Conservation (phyloP, 257 asterid species). For the Fraxinus quadrangulata region DNA sequence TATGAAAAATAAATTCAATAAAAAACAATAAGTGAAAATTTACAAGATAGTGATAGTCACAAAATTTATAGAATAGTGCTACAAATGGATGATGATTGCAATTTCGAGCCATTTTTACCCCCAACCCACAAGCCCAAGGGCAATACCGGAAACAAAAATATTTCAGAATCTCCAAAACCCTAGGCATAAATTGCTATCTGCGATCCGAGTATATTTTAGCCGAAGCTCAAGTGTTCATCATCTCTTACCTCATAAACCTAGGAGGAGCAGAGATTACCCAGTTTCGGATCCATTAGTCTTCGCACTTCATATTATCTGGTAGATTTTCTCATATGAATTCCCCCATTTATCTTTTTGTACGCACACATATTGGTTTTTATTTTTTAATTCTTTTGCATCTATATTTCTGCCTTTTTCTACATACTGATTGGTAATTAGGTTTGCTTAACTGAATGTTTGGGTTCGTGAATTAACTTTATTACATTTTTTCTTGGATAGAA, state of each 20-base stretch:
- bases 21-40: not conserved
- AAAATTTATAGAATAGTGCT: not conserved
- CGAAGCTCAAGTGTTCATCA: not conserved
- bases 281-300: not conserved
- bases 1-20: too few species aligned
- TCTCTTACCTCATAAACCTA: not conserved
- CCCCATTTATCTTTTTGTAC: not conserved
- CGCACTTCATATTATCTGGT: not conserved
- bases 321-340: not conserved
- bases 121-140: not conserved
- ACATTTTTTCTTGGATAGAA: slow-evolving; percentile 11
- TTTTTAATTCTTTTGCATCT: not conserved
- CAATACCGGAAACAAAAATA: not conserved
- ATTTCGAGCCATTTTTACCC: not conserved
- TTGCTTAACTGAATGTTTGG: not conserved
- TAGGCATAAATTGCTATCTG: slow-evolving; percentile 12
- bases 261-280: not conserved
- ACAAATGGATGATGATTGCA: not conserved
- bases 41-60: too few species aligned
- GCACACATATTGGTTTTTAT: not conserved
- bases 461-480: not conserved
- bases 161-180: slow-evolving; percentile 6
- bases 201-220: not conserved
- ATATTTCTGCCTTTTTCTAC: not conserved
- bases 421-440: not conserved